Evolutionary conservation across 2,329 filamentous ascomycete species (phyloP), one percentile per base, ranked within the genome.

Genomic region (Pseudopyrenochaeta lycopersici): DNA sequence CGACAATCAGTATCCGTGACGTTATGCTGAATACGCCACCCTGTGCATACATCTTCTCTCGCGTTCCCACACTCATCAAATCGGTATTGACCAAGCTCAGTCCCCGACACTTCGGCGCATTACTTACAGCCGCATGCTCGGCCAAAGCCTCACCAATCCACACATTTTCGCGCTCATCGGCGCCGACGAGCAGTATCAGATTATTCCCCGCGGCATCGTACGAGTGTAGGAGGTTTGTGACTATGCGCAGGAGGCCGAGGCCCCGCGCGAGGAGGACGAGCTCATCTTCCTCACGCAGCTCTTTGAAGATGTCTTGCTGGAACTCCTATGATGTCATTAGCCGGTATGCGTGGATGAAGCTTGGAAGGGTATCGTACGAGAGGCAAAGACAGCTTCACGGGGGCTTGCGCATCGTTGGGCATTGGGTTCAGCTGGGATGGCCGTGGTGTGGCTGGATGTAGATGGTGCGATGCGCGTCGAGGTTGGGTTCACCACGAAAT

Each of bases 171-270:
- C 91, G 87, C 30, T 97, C 92, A 55, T 95, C 90, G 31, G 95
- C 93, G 9, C 92, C 93, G 36, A 98, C 87, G 17, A 99, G 79
- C 39, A 99, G 82, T 43, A 99, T 88, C 49, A 99, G 81, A 71
- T 96, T 98, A 77, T 95, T 96, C 12, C 95, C 95, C 3, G 92
- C 92, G 1, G 92, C 93, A 83, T 99, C 95, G 78, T 97, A 97
- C 17, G 93, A 93, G 77, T 99, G 95, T 23, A 99, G 86, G 33
- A 99, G 85, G 73, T 98, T 99, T n/a, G 92, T 96, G 70, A 97
- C 85, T 52, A 99, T 86, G 63, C 92, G 91, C 74, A 97, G 86
- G 40, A 98, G 88, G 66, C 95, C 95, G 42, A 99, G 88, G 64
- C 95, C 95, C 47, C 92, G 90, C 36, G 94, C 95, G 49, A 98